phyloP scores from a whole-genome alignment of 345 rosid species.

The Heritiera fomes region DNA sequence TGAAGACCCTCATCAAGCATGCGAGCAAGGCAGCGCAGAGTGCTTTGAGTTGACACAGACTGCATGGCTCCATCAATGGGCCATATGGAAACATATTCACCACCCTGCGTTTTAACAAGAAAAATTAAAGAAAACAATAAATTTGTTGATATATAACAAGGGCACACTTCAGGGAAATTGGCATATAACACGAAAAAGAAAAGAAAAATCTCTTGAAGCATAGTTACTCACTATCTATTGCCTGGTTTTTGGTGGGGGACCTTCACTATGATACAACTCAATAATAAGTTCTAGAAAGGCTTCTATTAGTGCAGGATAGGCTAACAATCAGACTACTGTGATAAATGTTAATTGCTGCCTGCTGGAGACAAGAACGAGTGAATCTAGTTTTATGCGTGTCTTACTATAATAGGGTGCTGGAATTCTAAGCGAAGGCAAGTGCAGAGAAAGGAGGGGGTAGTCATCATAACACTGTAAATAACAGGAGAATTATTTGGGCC shows the following conservation, averaged over 20 bases:
- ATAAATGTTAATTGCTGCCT: not conserved
- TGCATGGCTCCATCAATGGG: constrained; percentile 66
- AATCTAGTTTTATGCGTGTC: not conserved
- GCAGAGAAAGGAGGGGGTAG: not conserved
- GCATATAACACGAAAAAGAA: not conserved
- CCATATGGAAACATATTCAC: constrained; percentile 66
- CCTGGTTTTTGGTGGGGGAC: not conserved
- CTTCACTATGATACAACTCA: not conserved
- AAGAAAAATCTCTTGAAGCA: not conserved
- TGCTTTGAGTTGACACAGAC: constrained; percentile 51
- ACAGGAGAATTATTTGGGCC: not conserved
- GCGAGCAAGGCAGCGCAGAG: constrained; percentile 71
- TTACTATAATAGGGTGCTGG: not conserved
- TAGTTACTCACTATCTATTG: not conserved
- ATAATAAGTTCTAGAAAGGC: not conserved
- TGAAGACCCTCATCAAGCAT: constrained; percentile 80
- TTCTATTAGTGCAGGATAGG: not conserved
- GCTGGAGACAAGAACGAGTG: not conserved
- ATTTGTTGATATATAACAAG: not conserved
- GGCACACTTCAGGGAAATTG: not conserved
- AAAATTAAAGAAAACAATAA: not conserved
- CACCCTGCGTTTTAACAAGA: constrained; percentile 49
- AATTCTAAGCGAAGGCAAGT: not conserved
- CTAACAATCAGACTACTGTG: not conserved
- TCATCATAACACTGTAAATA: not conserved